Conservation (phyloP, 2,329 filamentous ascomycete genomes). For the Fusarium virguliforme region DNA sequence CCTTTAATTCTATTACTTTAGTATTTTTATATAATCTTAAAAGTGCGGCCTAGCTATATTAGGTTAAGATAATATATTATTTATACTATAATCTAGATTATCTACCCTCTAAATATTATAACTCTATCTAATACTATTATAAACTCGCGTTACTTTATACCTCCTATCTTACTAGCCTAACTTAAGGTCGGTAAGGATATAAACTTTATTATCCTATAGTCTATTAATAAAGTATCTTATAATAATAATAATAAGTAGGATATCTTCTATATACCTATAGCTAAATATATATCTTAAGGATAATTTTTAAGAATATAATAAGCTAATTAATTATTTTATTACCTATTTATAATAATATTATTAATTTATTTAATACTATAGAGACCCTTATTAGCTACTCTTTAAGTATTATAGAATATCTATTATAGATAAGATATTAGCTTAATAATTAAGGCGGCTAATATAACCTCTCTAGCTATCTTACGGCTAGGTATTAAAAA, state of each 20-base stretch:
- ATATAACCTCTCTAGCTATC: slow-evolving; percentile 3
- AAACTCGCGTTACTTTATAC: neutral
- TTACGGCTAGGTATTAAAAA: neutral
- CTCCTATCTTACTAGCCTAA: slow-evolving; percentile 1
- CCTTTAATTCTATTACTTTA: neutral
- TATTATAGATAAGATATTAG: neutral
- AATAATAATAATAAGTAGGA: neutral
- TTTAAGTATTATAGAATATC: neutral
- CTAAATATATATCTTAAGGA: slow-evolving; percentile 1
- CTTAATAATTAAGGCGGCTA: neutral
- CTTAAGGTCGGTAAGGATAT: slow-evolving; percentile 1
- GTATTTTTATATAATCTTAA: neutral
- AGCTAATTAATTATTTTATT: slow-evolving; percentile 1
- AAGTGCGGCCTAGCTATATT: neutral
- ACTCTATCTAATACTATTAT: neutral
- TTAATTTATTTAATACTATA: slow-evolving; percentile 1
- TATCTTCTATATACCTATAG: neutral
- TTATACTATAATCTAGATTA: neutral
- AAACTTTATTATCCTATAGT: slow-evolving; percentile 1
- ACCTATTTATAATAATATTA: neutral
- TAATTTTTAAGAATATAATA: neutral
- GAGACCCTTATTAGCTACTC: neutral
- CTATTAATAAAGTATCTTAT: neutral
- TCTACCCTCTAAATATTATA: neutral
- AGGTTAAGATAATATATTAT: neutral